These are phyloP conservation scores for Dendrobium catenatum DNA, from an alignment of 106 monocot species.

Conservation along the genomic window DNA sequence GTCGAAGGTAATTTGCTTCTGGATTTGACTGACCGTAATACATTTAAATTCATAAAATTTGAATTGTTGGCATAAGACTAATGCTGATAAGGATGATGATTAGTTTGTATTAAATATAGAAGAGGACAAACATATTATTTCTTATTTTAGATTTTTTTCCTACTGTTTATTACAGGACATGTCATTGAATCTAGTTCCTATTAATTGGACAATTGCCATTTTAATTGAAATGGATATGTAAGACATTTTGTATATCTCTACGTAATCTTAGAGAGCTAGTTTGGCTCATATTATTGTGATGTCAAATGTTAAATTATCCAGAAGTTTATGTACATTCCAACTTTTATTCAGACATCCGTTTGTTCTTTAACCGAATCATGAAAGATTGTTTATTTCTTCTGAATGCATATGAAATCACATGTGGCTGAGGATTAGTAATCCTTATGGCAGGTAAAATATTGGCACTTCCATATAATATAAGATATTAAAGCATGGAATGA, in stretches of 20 bases:
- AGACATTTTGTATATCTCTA: not conserved
- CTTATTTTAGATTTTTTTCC: not conserved
- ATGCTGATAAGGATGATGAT: not conserved
- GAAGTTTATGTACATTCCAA: not conserved
- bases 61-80: not conserved
- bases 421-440: not conserved
- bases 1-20: conserved; percentile 46
- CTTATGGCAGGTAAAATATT: not conserved
- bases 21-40: not conserved
- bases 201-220: not conserved
- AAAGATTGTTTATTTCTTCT: not conserved
- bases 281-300: not conserved
- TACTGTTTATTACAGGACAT: not conserved
- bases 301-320: not conserved
- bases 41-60: not conserved
- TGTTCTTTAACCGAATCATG: not conserved
- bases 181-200: not conserved
- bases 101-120: not conserved
- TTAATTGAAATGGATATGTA: not conserved
- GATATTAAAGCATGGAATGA: not conserved
- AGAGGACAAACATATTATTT: not conserved
- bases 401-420: not conserved
- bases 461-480: not conserved
- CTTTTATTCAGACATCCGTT: not conserved
- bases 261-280: not conserved